These are phyloP conservation scores for Spergularia bocconei DNA, from an alignment of 148 eudicot genomes.

Conservation along the genomic window DNA sequence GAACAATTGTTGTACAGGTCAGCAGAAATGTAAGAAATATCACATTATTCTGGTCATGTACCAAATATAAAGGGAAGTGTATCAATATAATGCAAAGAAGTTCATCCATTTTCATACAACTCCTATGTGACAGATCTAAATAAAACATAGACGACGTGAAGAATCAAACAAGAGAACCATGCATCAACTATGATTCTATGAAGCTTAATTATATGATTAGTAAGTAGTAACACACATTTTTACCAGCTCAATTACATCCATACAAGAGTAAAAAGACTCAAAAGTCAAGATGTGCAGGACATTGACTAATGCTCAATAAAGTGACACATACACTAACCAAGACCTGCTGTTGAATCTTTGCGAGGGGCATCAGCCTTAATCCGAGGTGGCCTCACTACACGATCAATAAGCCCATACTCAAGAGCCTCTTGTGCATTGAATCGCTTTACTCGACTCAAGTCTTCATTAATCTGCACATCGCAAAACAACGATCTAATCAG, in stretches of 20 bases:
- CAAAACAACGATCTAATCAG: slow-evolving; percentile 11
- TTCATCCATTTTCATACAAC: neutral
- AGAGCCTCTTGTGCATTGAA: slow-evolving; percentile 80
- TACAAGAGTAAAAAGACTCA: slow-evolving; percentile 9
- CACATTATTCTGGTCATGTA: neutral
- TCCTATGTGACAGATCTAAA: neutral
- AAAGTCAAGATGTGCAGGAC: slow-evolving; percentile 8
- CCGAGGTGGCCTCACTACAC: slow-evolving; percentile 65
- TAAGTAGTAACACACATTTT: neutral
- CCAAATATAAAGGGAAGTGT: neutral
- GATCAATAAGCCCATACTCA: slow-evolving; percentile 88
- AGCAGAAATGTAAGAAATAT: neutral
- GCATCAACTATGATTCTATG: neutral
- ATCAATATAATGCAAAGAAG: neutral
- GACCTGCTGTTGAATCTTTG: slow-evolving; percentile 55
- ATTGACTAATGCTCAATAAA: slow-evolving; percentile 9
- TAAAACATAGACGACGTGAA: neutral
- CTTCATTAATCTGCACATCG: slow-evolving; percentile 62
- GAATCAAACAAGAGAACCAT: neutral
- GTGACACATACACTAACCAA: slow-evolving; percentile 44
- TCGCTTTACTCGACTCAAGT: slow-evolving; percentile 53
- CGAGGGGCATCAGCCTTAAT: slow-evolving; percentile 57
- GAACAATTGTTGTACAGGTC: neutral
- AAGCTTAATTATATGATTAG: neutral
- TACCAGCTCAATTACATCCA: slow-evolving; percentile 16